Evolutionary conservation across 257 asterid species (phyloP).

Genomic region (Nicotiana undulata): DNA sequence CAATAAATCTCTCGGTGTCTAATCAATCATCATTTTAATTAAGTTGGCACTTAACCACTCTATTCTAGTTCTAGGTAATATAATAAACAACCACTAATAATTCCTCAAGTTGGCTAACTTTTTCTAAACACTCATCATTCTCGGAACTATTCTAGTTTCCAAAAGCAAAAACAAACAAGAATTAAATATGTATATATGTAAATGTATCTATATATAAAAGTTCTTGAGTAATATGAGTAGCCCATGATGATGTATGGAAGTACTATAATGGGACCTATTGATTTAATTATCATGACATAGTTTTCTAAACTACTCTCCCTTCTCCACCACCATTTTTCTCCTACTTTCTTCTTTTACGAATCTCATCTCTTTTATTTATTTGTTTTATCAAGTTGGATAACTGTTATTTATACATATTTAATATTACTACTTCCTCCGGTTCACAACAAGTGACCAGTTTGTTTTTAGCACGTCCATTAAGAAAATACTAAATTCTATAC

Average conservation of each 20-base stretch:
- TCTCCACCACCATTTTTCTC: neutral
- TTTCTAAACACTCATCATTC: neutral
- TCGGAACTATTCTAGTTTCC: neutral
- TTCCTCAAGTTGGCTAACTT: constrained; percentile 2
- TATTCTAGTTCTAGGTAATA: neutral
- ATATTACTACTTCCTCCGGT: too few species aligned
- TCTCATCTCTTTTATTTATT: neutral
- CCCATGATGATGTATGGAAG: neutral
- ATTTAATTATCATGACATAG: neutral
- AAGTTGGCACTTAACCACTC: neutral
- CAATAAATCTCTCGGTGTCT: neutral
- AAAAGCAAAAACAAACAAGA: neutral
- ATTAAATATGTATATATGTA: neutral
- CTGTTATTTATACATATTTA: too few species aligned
- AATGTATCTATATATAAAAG: neutral
- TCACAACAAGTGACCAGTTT: too few species aligned
- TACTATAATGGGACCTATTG: neutral
- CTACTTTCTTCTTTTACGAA: neutral
- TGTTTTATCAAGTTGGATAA: too few species aligned
- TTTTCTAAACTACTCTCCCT: neutral
- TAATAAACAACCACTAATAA: neutral
- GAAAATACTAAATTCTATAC: too few species aligned
- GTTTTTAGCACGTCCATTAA: too few species aligned
- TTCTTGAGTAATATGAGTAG: neutral
- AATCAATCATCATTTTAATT: neutral